Conservation (phyloP, 2,329 filamentous ascomycete species). For the Xylaria sp. region DNA sequence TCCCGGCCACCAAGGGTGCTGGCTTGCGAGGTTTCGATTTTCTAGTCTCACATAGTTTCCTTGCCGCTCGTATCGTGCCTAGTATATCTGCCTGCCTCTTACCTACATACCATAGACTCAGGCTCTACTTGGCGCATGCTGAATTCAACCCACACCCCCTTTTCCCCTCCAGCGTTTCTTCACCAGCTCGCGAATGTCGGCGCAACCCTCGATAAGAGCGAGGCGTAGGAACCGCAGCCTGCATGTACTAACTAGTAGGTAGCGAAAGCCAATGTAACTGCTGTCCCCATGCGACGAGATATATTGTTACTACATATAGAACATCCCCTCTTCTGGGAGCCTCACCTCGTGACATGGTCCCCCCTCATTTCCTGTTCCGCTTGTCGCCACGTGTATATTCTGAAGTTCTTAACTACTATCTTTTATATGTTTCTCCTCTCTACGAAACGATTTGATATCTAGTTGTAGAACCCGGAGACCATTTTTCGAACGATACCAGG, state of each 20-base stretch:
- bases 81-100: background rate
- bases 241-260: conserved; percentile 8
- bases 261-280: conserved; percentile 24
- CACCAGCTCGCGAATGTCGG: conserved; percentile 5
- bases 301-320: conserved; percentile 36
- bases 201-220: conserved; percentile 15
- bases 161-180: conserved; percentile 7
- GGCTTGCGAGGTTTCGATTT: conserved; percentile 5
- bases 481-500: background rate
- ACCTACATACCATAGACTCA: conserved; percentile 2
- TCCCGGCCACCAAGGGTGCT: conserved; percentile 1
- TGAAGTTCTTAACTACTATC: conserved; percentile 8
- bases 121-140: conserved; percentile 1
- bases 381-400: conserved; percentile 13
- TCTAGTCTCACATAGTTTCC: background rate
- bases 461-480: background rate
- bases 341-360: conserved; percentile 23
- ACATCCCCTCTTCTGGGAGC: conserved; percentile 23
- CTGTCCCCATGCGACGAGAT: conserved; percentile 22
- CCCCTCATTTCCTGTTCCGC: background rate
- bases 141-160: conserved; percentile 1
- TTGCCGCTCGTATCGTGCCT: background rate
- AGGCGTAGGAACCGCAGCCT: conserved; percentile 30
- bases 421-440: background rate
- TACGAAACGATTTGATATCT: background rate